Evolutionary conservation across 495 filamentous ascomycete species (phyloP).

Genomic region (Letharia columbiana): DNA sequence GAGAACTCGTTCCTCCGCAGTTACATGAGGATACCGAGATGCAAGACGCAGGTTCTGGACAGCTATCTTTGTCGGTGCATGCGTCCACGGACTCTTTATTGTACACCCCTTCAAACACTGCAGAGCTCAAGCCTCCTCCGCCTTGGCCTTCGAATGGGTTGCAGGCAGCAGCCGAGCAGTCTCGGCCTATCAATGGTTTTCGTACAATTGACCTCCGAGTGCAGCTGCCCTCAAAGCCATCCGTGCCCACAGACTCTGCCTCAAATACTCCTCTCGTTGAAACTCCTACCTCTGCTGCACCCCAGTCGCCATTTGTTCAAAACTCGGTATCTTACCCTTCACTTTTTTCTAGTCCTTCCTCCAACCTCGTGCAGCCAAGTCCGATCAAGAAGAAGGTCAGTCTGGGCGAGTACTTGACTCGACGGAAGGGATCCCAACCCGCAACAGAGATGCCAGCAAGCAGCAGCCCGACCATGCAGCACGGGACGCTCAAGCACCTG

Average conservation of each 20-base stretch:
- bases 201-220: conserved; percentile 32
- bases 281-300: conserved; percentile 30
- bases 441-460: conserved; percentile 17
- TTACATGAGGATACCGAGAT: conserved; percentile 33
- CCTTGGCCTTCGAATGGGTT: conserved; percentile 16
- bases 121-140: conserved; percentile 25
- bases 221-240: conserved; percentile 34
- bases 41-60: conserved; percentile 25
- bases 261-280: conserved; percentile 32
- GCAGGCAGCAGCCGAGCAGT: conserved; percentile 32
- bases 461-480: conserved; percentile 19
- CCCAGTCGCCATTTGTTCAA: conserved; percentile 30
- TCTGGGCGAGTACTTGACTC: conserved; percentile 56
- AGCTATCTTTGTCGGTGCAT: not conserved
- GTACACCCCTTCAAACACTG: conserved; percentile 1
- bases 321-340: conserved; percentile 21
- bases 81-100: conserved; percentile 4
- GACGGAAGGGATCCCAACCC: conserved; percentile 31
- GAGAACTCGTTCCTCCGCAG: conserved; percentile 1
- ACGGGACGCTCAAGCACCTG: conserved; percentile 16
- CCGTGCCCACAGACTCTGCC: conserved; percentile 18
- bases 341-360: conserved; percentile 27
- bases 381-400: conserved; percentile 58
- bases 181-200: conserved; percentile 29
- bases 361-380: conserved; percentile 42